Evolutionary conservation across 371 early-diverging fungal species (phyloP).

Genomic region (Neoconidiobolus thromboides): DNA sequence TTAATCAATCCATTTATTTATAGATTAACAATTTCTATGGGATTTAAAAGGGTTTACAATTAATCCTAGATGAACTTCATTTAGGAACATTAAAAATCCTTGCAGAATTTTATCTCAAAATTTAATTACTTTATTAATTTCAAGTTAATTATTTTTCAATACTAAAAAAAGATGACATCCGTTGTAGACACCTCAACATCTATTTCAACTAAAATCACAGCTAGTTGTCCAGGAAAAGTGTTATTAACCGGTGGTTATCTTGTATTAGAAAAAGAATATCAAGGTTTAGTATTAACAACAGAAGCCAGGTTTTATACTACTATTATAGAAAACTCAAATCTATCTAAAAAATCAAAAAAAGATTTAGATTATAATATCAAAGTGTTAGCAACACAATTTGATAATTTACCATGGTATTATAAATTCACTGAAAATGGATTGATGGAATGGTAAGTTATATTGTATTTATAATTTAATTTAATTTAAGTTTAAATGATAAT

Average conservation of each 20-base stretch:
- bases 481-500: too few relatives aligned
- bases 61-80: too few relatives aligned
- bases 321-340: slow-evolving; percentile 14
- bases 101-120: too few relatives aligned
- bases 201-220: too few relatives aligned
- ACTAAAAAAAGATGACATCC: too few relatives aligned
- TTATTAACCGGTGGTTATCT: slow-evolving; percentile 88
- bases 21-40: too few relatives aligned
- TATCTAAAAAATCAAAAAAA: slow-evolving; percentile 1
- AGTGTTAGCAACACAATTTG: slow-evolving; percentile 52
- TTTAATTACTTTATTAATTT: too few relatives aligned
- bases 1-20: too few relatives aligned
- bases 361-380: slow-evolving; percentile 13
- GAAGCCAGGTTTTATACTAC: slow-evolving; percentile 64
- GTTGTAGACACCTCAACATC: too few relatives aligned
- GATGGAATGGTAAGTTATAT: not conserved
- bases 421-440: not conserved
- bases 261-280: slow-evolving; percentile 59
- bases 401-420: slow-evolving; percentile 42
- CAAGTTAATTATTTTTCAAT: too few relatives aligned
- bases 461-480: not conserved
- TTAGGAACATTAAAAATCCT: too few relatives aligned
- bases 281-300: slow-evolving; percentile 69
- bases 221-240: slow-evolving; percentile 50
- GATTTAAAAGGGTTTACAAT: too few relatives aligned